Conservation (phyloP, 2,329 filamentous ascomycete species). For the Fusarium nisikadoi region DNA sequence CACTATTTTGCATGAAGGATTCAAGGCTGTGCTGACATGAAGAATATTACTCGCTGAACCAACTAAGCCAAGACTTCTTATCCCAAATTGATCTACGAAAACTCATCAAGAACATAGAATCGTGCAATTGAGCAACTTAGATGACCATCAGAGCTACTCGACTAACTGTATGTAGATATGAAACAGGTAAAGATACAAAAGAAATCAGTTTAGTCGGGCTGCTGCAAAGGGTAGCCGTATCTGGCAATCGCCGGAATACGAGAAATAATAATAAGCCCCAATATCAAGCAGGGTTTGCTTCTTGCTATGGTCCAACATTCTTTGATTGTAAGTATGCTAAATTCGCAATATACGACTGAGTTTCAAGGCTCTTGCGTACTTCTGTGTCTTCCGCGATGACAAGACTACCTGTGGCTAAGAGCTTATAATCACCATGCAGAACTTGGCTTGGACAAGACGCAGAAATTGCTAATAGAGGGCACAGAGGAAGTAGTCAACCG, state of each 20-base stretch:
- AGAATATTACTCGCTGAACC: background rate
- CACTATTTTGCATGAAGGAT: background rate
- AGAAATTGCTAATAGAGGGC: rapidly evolving
- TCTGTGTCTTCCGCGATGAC: background rate
- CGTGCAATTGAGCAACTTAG: too few species aligned
- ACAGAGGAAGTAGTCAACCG: rapidly evolving
- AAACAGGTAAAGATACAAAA: too few species aligned
- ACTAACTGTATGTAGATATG: too few species aligned
- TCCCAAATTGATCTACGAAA: background rate
- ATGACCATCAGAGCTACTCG: too few species aligned
- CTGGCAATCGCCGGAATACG: background rate
- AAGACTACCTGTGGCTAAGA: background rate
- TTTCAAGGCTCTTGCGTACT: background rate
- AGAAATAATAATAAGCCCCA: background rate
- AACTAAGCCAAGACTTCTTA: background rate
- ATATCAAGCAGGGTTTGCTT: background rate
- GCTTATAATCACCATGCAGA: rapidly evolving
- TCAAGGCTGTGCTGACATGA: background rate
- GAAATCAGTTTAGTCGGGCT: background rate
- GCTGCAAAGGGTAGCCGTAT: background rate
- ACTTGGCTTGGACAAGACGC: too few species aligned
- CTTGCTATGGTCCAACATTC: background rate
- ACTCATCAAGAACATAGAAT: too few species aligned
- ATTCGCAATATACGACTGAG: background rate
- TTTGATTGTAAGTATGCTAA: background rate